A percentile compares a stretch with the other conserved stretches of the same genome.
Conservation (phyloP, 768 basidiomycete genomes). For the Clathrus columnatus region DNA sequence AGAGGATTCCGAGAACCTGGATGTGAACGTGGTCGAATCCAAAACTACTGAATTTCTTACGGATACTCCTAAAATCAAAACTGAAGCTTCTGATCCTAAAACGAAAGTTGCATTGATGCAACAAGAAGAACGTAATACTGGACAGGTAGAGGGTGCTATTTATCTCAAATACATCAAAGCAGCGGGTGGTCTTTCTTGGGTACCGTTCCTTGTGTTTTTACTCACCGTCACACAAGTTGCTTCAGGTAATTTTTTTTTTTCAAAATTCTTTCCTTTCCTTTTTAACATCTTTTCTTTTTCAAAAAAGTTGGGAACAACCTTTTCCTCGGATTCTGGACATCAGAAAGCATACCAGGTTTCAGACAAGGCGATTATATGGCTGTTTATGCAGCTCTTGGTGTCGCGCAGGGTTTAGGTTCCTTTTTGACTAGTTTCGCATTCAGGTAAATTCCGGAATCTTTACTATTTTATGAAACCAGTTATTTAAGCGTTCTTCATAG, state of each 20-base stretch:
- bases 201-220: constrained; percentile 35
- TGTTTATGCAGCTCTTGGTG: constrained; percentile 37
- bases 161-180: constrained; percentile 40
- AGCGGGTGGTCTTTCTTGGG: constrained; percentile 40
- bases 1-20: constrained; percentile 4
- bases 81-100: constrained; percentile 2
- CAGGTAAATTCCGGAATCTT: constrained; percentile 29
- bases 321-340: constrained; percentile 69
- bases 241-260: constrained; percentile 31
- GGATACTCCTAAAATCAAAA: constrained; percentile 12
- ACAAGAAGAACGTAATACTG: constrained; percentile 48
- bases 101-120: constrained; percentile 39
- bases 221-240: constrained; percentile 41
- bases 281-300: background rate
- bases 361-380: constrained; percentile 61
- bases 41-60: too few relatives aligned
- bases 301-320: constrained; percentile 58
- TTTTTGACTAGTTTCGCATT: constrained; percentile 43
- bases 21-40: constrained; percentile 16
- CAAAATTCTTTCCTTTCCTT: background rate
- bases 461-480: background rate
- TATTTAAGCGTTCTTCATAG: constrained; percentile 13
- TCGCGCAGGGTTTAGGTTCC: constrained; percentile 40
- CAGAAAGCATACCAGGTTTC: constrained; percentile 43
- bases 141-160: constrained; percentile 40